Conservation (phyloP, 306 rosid genomes). For the Arachis hypogaea region DNA sequence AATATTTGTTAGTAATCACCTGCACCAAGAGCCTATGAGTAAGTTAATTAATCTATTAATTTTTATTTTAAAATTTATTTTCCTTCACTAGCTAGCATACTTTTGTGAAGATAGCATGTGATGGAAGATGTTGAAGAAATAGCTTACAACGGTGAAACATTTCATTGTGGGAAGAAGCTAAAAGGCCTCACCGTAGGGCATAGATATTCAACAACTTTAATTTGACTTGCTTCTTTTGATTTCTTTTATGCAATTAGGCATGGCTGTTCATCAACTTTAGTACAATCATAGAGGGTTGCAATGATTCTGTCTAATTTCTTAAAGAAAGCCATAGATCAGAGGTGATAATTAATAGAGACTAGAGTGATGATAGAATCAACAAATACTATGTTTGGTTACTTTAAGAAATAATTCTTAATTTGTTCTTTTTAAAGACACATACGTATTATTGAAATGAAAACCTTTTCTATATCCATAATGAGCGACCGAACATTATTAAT, state of each 20-base stretch:
- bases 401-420: too few species aligned
- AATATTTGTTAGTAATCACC: too few species aligned
- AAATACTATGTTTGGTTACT: too few species aligned
- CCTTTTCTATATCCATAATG: too few species aligned
- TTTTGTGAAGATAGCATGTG: background rate
- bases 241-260: constrained; percentile 43
- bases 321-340: background rate
- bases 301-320: constrained; percentile 14
- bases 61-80: too few species aligned
- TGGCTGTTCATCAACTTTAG: constrained; percentile 40
- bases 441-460: too few species aligned
- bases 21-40: too few species aligned
- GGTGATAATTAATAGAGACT: background rate
- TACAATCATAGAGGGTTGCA: constrained; percentile 54
- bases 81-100: too few species aligned
- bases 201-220: constrained; percentile 30
- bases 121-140: background rate
- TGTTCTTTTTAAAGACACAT: too few species aligned
- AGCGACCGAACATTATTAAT: too few species aligned
- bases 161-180: constrained; percentile 11
- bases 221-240: constrained; percentile 39
- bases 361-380: too few species aligned
- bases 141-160: constrained; percentile 1
- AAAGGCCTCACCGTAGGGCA: background rate
- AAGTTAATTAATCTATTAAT: too few species aligned